A percentile compares a stretch with the other conserved stretches of the same genome.
These are phyloP conservation scores for Emericellopsis cladophorae DNA, from an alignment of 2,329 filamentous ascomycete species.

Conservation along the genomic window DNA sequence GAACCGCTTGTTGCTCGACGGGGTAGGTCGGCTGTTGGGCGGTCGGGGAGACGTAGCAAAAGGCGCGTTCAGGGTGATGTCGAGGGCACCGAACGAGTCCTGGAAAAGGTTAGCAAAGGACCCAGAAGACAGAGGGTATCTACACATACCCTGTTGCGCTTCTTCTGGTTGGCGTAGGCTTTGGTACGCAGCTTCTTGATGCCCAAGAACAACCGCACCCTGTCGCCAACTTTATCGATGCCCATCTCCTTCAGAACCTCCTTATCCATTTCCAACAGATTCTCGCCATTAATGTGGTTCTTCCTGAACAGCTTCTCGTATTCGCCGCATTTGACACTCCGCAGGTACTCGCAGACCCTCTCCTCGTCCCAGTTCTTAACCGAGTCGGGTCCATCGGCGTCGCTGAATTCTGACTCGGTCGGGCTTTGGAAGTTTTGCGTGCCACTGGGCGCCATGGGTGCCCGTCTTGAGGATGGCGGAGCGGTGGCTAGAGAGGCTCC, in stretches of 20 bases:
- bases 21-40: conserved; percentile 38
- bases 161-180: conserved; percentile 64
- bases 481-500: conserved; percentile 34
- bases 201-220: conserved; percentile 77
- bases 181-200: conserved; percentile 75
- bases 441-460: conserved; percentile 31
- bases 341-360: conserved; percentile 80
- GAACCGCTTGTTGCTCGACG: conserved; percentile 48
- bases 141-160: conserved; percentile 64
- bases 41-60: conserved; percentile 34
- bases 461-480: conserved; percentile 34
- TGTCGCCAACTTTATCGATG: conserved; percentile 93
- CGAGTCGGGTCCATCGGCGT: conserved; percentile 62
- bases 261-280: conserved; percentile 93
- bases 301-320: conserved; percentile 83
- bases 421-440: conserved; percentile 62
- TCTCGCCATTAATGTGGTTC: conserved; percentile 97
- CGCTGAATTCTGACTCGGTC: conserved; percentile 87
- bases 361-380: conserved; percentile 86
- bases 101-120: conserved; percentile 17
- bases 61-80: conserved; percentile 40
- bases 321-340: conserved; percentile 82
- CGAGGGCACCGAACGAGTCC: conserved; percentile 76
- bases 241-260: conserved; percentile 95
- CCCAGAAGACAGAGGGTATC: not conserved